phyloP scores from a whole-genome alignment of 768 basidiomycete species.

The Mycena haematopus region DNA sequence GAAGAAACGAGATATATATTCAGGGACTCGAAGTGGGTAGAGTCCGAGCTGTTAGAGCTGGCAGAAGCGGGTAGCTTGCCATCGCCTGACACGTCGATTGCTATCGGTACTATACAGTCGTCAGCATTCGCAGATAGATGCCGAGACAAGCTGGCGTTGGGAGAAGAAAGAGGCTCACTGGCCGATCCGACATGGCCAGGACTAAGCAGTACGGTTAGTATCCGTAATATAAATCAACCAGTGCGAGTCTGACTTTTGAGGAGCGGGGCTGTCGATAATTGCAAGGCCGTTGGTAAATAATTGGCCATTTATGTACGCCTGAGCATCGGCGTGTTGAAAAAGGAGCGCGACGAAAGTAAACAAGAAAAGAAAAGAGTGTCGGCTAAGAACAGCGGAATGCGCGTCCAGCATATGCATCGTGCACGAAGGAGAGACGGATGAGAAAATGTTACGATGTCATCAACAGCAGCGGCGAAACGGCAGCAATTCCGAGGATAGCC shows the following conservation, averaged over 20 bases:
- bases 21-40: slow-evolving; percentile 46
- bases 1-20: slow-evolving; percentile 53
- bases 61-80: slow-evolving; percentile 47
- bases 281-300: slow-evolving; percentile 15
- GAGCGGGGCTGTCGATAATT: slow-evolving; percentile 11
- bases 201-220: slow-evolving; percentile 2
- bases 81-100: slow-evolving; percentile 48
- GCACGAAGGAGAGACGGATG: neutral
- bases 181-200: slow-evolving; percentile 21
- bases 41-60: slow-evolving; percentile 40
- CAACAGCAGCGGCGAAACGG: neutral
- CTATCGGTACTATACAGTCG: slow-evolving; percentile 3
- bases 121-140: neutral
- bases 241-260: slow-evolving; percentile 5
- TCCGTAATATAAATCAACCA: too few species aligned
- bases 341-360: slow-evolving; percentile 12
- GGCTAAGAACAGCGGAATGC: neutral
- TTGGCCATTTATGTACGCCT: slow-evolving; percentile 14
- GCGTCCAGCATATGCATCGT: neutral
- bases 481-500: neutral
- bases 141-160: too few species aligned
- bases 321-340: neutral
- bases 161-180: neutral
- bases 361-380: neutral
- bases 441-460: neutral